phyloP scores from a whole-genome alignment of 208 protist genomes.

The Giardia duodenalis region DNA sequence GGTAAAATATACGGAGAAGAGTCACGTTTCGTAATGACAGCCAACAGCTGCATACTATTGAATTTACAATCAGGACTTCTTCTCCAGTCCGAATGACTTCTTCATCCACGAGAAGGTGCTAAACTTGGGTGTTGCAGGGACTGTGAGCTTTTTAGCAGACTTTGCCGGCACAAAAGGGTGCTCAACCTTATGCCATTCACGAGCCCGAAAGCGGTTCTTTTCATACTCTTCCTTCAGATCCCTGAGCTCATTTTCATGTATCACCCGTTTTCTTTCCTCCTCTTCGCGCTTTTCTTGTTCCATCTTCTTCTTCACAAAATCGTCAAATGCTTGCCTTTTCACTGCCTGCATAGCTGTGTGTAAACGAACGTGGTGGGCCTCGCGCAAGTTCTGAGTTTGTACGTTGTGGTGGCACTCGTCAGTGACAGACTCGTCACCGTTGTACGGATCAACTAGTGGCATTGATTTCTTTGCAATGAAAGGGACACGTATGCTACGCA shows the following conservation, averaged over 20 bases:
- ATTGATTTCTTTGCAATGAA: neutral
- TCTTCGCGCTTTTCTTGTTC: neutral
- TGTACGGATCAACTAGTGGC: no score
- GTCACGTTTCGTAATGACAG: no score
- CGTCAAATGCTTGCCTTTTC: neutral
- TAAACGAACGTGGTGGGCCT: neutral
- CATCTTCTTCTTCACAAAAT: neutral
- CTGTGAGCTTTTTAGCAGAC: neutral
- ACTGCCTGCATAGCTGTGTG: neutral
- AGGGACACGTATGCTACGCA: neutral
- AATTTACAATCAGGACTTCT: neutral
- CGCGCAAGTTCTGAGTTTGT: neutral
- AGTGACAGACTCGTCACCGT: neutral
- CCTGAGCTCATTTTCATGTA: neutral
- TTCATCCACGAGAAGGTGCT: neutral
- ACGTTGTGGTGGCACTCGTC: neutral
- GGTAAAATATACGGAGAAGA: no score
- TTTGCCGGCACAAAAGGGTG: neutral
- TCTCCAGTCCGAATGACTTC: neutral
- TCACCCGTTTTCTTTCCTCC: neutral
- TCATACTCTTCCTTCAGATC: neutral
- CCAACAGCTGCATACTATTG: no score
- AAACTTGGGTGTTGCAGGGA: neutral
- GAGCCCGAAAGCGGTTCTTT: neutral
- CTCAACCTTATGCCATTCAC: neutral